Base-by-base conservation (phyloP, 2,329 filamentous ascomycete species). In the Sphaerulina musiva region DNA sequence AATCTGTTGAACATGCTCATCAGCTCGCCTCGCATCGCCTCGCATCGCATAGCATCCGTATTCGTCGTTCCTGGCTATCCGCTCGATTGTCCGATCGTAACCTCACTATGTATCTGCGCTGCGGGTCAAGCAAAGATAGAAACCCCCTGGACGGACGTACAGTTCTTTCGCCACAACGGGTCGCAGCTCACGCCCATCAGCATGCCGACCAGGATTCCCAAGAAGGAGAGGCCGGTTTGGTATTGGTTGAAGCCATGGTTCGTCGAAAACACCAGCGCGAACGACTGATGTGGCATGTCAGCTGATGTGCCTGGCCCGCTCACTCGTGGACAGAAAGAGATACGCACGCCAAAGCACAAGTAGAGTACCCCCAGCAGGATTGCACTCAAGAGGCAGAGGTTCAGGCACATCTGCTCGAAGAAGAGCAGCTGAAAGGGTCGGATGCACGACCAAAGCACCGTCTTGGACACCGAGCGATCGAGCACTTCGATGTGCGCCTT, bases 291-390 rank as follows among this genome's bases (percentile, higher is more conserved):
- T 48, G 61, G 55, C 52, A 47, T 29, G 32, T 20, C 17, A 17
- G 38, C 47, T 23, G 20, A 20, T 20, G 20, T 20, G 20, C 20
- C 20, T 4, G 20, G 20, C 29, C 36, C 12, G 14, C 39, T 44
- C 36, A 38, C 10, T 11, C 12, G 12, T 38, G 4, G 34, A 38
- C 34, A n/a, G 26, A 4, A 38, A 38, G 34, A 58, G 56, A 48
- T 53, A 38, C 63, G 10, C 34, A 38, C 64, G 17, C 89, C 89
- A 68, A 95, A 95, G 75, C 95, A 95, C 39, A 95, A 81, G 68
- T 95, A 95, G 2, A 95, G 74, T 43, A 95, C 86, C 4, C 90
- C 91, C 6, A 95, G 77, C n/a, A 95, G 75, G 51, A 96, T 81
- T 39, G 89, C 89, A 0, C 87, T 88, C 63, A 91, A 87, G 20